Conservation (phyloP, 441 rosid species). For the Euphorbia celastroides region DNA sequence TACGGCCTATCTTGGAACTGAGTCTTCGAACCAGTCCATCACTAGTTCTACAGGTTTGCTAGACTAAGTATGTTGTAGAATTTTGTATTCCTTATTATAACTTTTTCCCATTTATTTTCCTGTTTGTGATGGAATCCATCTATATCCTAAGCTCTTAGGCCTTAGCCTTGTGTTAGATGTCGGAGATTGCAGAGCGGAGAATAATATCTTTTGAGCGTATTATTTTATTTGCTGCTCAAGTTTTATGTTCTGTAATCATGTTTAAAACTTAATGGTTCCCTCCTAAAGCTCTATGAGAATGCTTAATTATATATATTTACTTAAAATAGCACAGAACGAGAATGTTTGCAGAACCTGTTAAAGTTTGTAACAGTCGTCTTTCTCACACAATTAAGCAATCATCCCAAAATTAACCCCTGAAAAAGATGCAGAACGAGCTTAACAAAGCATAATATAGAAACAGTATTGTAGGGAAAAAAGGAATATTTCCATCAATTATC, state of each 20-base stretch:
- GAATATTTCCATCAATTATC: constrained; percentile 10
- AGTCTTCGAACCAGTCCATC: constrained; percentile 38
- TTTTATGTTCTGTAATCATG: neutral
- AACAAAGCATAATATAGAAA: constrained; percentile 5
- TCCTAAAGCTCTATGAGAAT: constrained; percentile 2
- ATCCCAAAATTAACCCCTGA: neutral
- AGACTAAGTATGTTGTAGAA: constrained; percentile 18
- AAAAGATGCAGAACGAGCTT: constrained; percentile 11
- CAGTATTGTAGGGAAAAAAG: constrained; percentile 7
- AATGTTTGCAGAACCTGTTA: constrained; percentile 9
- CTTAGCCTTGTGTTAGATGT: constrained; percentile 9
- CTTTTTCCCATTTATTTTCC: neutral
- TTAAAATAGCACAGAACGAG: neutral
- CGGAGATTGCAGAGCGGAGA: constrained; percentile 8
- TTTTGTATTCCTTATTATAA: neutral
- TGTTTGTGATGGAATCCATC: constrained; percentile 13
- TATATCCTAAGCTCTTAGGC: constrained; percentile 10
- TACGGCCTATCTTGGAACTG: constrained; percentile 39
- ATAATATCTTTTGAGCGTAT: constrained; percentile 16
- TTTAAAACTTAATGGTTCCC: neutral
- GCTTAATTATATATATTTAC: neutral
- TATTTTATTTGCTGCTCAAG: constrained; percentile 13
- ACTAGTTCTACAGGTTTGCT: constrained; percentile 40
- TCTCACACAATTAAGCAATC: neutral
- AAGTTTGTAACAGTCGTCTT: neutral